These are phyloP conservation scores for Entomortierella parvispora DNA, from an alignment of 192 early-diverging fungal species.

Conservation along the genomic window DNA sequence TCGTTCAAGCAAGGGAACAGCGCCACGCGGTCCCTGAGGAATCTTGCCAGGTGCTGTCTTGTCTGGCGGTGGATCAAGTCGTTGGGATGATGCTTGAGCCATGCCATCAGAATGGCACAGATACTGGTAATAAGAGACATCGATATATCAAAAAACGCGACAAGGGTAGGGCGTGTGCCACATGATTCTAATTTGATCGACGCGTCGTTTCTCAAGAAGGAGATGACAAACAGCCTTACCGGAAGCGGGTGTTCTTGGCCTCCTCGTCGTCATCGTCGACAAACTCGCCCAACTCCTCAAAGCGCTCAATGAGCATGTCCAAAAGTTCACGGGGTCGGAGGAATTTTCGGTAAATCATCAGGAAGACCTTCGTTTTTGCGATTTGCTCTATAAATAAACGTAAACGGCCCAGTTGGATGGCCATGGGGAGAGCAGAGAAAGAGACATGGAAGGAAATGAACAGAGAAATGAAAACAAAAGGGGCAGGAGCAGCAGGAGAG, in stretches of 20 bases:
- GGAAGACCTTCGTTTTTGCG: conserved; percentile 31
- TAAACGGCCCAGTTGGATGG: background rate
- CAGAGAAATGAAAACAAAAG: background rate
- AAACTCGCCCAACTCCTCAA: conserved; percentile 40
- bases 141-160: no score
- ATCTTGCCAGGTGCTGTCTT: conserved; percentile 24
- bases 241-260: conserved; percentile 27
- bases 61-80: conserved; percentile 54
- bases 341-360: conserved; percentile 48
- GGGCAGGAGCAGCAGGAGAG: conserved; percentile 1
- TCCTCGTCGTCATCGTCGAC: conserved; percentile 27
- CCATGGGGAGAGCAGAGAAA: background rate
- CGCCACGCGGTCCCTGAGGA: conserved; percentile 30
- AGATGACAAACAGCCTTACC: no score
- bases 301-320: conserved; percentile 45
- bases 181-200: no score
- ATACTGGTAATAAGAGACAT: no score
- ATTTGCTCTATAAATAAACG: conserved; percentile 41
- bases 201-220: no score
- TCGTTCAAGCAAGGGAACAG: conserved; percentile 42
- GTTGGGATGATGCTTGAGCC: conserved; percentile 52
- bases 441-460: background rate
- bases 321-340: conserved; percentile 49
- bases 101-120: background rate
- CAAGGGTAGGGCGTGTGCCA: no score